Percentiles rank a stretch among this genome's conserved stretches.
These are phyloP conservation scores for Fusarium sp. DNA, from an alignment of 2,329 filamentous ascomycete genomes.

Conservation along the genomic window DNA sequence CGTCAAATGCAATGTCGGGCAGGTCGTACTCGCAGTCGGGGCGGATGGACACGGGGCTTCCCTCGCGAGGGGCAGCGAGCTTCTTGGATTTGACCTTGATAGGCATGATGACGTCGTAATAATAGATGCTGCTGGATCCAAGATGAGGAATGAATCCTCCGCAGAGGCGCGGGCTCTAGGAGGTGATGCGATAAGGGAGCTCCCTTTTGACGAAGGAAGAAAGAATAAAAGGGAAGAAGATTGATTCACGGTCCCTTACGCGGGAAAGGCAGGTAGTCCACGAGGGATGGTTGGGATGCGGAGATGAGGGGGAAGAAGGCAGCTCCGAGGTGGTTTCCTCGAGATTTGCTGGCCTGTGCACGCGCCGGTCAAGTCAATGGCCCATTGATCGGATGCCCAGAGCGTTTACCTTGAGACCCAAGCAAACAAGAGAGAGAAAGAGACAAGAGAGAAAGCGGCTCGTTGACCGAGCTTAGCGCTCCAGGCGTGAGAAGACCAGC, in stretches of 20 bases:
- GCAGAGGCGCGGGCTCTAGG: not conserved
- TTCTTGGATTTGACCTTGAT: conserved; percentile 52
- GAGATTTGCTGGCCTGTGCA: conserved; percentile 33
- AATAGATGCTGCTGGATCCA: not conserved
- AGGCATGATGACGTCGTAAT: conserved; percentile 46
- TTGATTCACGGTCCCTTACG: conserved; percentile 12
- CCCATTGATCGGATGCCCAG: conserved; percentile 21
- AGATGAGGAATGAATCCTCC: not conserved
- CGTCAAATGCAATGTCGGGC: conserved; percentile 68
- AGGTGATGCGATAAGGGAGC: not conserved
- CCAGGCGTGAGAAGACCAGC: conserved; percentile 3
- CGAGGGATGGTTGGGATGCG: conserved; percentile 24
- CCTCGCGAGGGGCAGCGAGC: conserved; percentile 48
- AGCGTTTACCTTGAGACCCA: not conserved
- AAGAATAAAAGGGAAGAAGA: not conserved
- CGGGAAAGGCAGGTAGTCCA: not conserved
- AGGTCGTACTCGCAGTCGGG: conserved; percentile 55
- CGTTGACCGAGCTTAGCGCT: conserved; percentile 33
- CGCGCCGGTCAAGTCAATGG: conserved; percentile 4
- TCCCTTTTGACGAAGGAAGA: not conserved
- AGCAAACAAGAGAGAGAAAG: conserved; percentile 8
- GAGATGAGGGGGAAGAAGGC: conserved; percentile 18
- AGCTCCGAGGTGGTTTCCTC: conserved; percentile 7
- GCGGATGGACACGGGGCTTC: conserved; percentile 51
- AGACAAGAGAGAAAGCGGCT: not conserved